Evolutionary conservation across 495 filamentous ascomycete species (phyloP), one percentile per base, ranked within the genome.

Genomic region (Neurospora africana): DNA sequence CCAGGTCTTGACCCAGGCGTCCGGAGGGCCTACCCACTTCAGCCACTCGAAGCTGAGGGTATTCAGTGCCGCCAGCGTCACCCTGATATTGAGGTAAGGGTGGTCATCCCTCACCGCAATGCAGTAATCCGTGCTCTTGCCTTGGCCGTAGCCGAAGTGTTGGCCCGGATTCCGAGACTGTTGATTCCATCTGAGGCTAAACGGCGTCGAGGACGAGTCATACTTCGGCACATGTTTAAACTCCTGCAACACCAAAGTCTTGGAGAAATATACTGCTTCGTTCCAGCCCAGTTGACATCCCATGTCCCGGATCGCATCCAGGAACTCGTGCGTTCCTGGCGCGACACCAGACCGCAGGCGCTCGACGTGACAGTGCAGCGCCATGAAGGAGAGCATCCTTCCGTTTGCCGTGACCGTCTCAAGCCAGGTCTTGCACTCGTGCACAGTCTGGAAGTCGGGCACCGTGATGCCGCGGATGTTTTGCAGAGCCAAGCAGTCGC

Each of bases 51-150:
- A 65, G 27, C 7, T 65, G 9, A 44, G 41, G 3, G 53, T 58
- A 58, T 58, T 58, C 69, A 71, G 5, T 21, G 41, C 40, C 41
- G 40, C 69, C 17, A 71, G 69, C n/a, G 69, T 71, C 23, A 65
- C n/a, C 17, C 41, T 33, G 27, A 65, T 23, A 10, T 71, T 71
- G 4, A 71, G 43, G 3, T 38, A 23, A 0, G 23, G 27, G 30
- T 71, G 69, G 3, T 58, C 10, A 0, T 15, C 69, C 5, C 30
- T 21, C 15, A 71, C 6, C 13, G 69, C 41, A 10, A 71, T 36
- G 4, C n/a, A 30, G 27, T 65, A 65, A 33, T 65, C 69, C n/a
- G 53, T 19, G 10, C 8, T 35, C 30, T 67, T 37, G 41, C 41
- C 69, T 30, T n/a, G 17, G 35, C 19, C 36, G 10, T 70, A 43